Evolutionary conservation across 1,139 yeast species (phyloP).

Genomic region (Candida sanyaensis): DNA sequence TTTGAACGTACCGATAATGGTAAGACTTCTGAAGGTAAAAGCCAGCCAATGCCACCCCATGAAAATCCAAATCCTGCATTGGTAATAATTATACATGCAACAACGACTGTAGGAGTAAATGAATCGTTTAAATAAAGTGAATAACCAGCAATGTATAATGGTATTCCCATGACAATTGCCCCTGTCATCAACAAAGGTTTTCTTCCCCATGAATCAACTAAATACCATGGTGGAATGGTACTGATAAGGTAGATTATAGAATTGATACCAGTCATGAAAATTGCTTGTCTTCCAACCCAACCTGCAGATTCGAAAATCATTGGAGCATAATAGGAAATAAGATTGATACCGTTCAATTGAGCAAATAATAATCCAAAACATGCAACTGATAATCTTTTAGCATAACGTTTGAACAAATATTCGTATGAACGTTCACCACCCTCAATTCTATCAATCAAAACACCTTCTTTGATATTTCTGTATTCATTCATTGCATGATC

Average conservation of each 20-base stretch:
- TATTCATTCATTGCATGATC: constrained; percentile 60
- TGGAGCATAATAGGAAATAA: constrained; percentile 91
- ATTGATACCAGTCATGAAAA: constrained; percentile 91
- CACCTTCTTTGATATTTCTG: constrained; percentile 45
- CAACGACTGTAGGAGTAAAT: constrained; percentile 73
- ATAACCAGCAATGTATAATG: constrained; percentile 66
- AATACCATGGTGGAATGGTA: constrained; percentile 89
- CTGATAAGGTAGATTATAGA: constrained; percentile 71
- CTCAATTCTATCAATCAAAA: constrained; percentile 67
- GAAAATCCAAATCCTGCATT: constrained; percentile 86
- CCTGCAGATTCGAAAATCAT: constrained; percentile 94
- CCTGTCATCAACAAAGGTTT: constrained; percentile 80
- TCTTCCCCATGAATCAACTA: constrained; percentile 77
- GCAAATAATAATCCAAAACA: constrained; percentile 92
- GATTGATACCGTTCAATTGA: constrained; percentile 90
- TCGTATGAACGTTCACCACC: constrained; percentile 67
- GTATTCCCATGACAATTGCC: constrained; percentile 73
- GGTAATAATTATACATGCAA: constrained; percentile 70
- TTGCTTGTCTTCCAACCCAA: constrained; percentile 86
- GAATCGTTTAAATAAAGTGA: constrained; percentile 60
- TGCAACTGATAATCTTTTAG: constrained; percentile 80
- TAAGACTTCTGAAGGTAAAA: constrained; percentile 78
- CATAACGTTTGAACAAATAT: constrained; percentile 65
- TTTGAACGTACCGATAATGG: constrained; percentile 88
- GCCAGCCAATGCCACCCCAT: constrained; percentile 97